Evolutionary conservation across 2,329 filamentous ascomycete genomes (phyloP).

Genomic region (Sporothrix inflata): DNA sequence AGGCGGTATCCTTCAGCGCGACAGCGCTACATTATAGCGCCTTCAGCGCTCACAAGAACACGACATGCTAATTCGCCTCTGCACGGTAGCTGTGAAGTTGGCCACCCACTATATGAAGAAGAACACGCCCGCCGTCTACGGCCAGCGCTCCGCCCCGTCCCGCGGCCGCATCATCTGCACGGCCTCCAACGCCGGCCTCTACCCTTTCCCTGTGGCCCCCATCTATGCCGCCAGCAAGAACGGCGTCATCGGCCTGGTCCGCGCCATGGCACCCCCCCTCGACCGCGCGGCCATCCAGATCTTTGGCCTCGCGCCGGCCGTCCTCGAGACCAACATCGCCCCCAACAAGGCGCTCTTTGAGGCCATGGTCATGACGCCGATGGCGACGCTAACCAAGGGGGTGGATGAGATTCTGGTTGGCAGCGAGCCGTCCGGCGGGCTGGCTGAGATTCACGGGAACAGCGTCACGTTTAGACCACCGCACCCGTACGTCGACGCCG

Average conservation of each 20-base stretch:
- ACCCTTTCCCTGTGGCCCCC: slow-evolving; percentile 55
- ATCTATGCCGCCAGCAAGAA: slow-evolving; percentile 54
- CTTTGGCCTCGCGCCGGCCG: slow-evolving; percentile 55
- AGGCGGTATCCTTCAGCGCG: background rate
- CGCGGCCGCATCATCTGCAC: slow-evolving; percentile 56
- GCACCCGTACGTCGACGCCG: slow-evolving; percentile 52
- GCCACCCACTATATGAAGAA: slow-evolving; percentile 55
- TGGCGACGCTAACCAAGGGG: slow-evolving; percentile 51
- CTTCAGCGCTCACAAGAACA: background rate
- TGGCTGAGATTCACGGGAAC: slow-evolving; percentile 57
- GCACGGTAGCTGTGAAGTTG: slow-evolving; percentile 46
- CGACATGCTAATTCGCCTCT: background rate
- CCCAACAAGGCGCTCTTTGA: slow-evolving; percentile 50
- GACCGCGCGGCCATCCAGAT: slow-evolving; percentile 51
- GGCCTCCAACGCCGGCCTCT: slow-evolving; percentile 56
- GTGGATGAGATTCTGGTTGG: slow-evolving; percentile 47
- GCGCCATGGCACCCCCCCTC: slow-evolving; percentile 49
- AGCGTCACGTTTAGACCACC: slow-evolving; percentile 51
- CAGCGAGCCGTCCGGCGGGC: slow-evolving; percentile 46
- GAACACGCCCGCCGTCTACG: slow-evolving; percentile 39
- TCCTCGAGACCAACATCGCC: slow-evolving; percentile 53
- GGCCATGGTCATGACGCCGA: slow-evolving; percentile 55
- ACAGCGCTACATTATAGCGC: background rate
- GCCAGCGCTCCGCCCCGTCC: background rate
- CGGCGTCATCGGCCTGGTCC: slow-evolving; percentile 54